Evolutionary conservation across 148 eudicot genomes (phyloP).

Genomic region (Oxyria digyna): DNA sequence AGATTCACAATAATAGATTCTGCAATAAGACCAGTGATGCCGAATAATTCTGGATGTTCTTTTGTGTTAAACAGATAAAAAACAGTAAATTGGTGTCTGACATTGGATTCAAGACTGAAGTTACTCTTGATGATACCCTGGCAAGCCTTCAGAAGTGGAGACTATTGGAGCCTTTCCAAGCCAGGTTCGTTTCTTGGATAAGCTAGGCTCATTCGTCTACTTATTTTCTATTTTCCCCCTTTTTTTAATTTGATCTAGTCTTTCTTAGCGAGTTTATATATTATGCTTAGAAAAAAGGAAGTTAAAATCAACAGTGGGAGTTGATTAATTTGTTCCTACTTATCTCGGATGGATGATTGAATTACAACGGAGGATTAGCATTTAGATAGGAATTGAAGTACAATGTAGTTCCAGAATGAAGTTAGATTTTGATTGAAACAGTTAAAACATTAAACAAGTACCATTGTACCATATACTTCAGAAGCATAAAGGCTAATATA

Average conservation of each 20-base stretch:
- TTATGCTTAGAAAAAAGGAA: background rate
- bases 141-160: slow-evolving; percentile 52
- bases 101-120: slow-evolving; percentile 69
- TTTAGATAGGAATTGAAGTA: background rate
- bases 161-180: slow-evolving; percentile 34
- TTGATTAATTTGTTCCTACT: background rate
- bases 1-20: background rate
- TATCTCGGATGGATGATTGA: background rate
- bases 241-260: background rate
- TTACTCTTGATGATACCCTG: slow-evolving; percentile 56
- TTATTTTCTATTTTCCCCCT: background rate
- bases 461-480: no score
- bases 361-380: background rate
- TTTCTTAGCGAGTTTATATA: background rate
- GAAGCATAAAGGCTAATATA: no score
- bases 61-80: slow-evolving; percentile 40
- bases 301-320: background rate
- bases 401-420: background rate
- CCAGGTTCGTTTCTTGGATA: slow-evolving; percentile 34
- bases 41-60: background rate
- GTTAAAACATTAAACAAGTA: background rate
- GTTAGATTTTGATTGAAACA: background rate
- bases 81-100: slow-evolving; percentile 45
- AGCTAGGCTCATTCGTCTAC: background rate
- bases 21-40: background rate